These are phyloP conservation scores for Closterium sp. DNA, from an alignment of 139 green algal genomes.

Conservation along the genomic window DNA sequence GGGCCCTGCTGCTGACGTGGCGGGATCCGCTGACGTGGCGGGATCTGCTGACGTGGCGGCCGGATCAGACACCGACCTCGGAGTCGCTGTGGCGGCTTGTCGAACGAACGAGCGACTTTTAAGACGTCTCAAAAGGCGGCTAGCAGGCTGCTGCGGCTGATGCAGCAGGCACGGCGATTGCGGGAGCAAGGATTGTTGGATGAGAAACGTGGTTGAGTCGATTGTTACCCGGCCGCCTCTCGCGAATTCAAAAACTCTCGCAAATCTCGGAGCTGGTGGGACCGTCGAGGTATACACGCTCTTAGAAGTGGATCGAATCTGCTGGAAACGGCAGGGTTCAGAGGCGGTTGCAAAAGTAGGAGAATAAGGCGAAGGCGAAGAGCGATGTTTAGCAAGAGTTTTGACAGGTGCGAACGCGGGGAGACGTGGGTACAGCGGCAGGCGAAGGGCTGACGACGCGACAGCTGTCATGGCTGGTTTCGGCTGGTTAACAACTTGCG, in stretches of 20 bases:
- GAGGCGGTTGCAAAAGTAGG: background rate
- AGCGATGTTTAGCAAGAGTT: background rate
- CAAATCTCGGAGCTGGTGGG: background rate
- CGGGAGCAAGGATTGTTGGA: background rate
- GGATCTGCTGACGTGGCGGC: background rate
- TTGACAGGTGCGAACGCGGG: background rate
- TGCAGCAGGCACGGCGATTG: too few species aligned
- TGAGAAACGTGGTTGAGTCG: too few species aligned
- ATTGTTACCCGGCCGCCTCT: too few species aligned
- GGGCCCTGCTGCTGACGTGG: too few species aligned
- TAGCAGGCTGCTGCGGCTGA: background rate
- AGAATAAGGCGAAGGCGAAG: background rate
- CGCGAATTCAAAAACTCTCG: too few species aligned
- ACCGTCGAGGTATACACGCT: background rate
- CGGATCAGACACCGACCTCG: too few species aligned
- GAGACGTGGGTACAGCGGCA: background rate
- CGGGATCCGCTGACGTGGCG: background rate
- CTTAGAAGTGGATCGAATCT: background rate
- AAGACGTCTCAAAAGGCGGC: constrained; percentile 13
- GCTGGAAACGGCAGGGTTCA: background rate
- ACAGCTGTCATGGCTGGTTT: background rate
- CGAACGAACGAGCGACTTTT: background rate
- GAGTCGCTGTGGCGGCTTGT: too few species aligned
- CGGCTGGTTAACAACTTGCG: too few species aligned
- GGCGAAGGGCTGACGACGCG: background rate